Conservation (phyloP, 208 protist species). For the Leishmania major region DNA sequence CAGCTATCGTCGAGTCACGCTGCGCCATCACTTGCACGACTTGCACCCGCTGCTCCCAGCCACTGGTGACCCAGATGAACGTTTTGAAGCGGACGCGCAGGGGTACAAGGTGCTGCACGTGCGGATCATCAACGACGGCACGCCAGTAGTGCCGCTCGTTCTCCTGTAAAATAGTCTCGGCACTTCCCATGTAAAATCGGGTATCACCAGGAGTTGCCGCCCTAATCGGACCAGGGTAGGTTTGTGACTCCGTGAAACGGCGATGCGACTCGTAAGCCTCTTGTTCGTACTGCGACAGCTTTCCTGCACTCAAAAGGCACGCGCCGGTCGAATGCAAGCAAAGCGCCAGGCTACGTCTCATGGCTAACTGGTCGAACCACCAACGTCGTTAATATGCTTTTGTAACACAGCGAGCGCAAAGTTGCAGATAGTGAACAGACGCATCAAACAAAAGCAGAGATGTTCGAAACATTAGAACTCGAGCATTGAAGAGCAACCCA, state of each 20-base stretch:
- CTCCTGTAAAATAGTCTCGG: constrained; percentile 77
- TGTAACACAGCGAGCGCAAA: not conserved
- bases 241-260: constrained; percentile 58
- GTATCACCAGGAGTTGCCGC: constrained; percentile 86
- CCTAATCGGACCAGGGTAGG: constrained; percentile 80
- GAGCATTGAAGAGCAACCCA: not conserved
- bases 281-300: constrained; percentile 71
- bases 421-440: not conserved
- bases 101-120: constrained; percentile 70
- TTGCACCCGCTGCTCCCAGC: constrained; percentile 81
- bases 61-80: constrained; percentile 78
- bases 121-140: constrained; percentile 80
- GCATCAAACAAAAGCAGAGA: not conserved
- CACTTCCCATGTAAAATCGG: constrained; percentile 72
- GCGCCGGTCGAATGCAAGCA: constrained; percentile 13
- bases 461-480: not conserved
- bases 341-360: constrained; percentile 12
- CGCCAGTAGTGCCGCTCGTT: constrained; percentile 90
- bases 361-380: not conserved
- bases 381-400: not conserved
- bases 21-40: constrained; percentile 78
- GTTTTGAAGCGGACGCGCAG: constrained; percentile 84
- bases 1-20: constrained; percentile 60
- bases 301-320: constrained; percentile 32
- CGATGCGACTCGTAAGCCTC: constrained; percentile 76